These are phyloP conservation scores for Sungouiella blattae DNA, from an alignment of 805 yeast genomes.

Conservation along the genomic window DNA sequence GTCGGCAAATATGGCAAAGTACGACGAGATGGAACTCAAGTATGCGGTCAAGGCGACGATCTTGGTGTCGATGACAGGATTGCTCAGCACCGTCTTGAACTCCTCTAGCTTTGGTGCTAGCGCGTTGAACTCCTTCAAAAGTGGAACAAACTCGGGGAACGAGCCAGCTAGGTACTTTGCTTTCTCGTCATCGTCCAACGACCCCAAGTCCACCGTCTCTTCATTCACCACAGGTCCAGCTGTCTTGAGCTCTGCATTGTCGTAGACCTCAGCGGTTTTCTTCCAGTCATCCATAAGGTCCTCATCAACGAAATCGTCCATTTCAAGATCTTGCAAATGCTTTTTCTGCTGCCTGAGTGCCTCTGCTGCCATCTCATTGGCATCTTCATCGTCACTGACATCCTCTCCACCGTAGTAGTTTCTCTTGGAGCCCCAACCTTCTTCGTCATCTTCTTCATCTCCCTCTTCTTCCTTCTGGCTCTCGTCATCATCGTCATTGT, in stretches of 20 bases:
- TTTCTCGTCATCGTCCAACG: slow-evolving; percentile 51
- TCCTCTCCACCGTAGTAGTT: slow-evolving; percentile 59
- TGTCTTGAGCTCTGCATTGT: slow-evolving; percentile 20
- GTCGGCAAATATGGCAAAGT: slow-evolving; percentile 69
- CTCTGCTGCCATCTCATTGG: slow-evolving; percentile 78
- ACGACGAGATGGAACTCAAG: slow-evolving; percentile 71
- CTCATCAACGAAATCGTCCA: slow-evolving; percentile 62
- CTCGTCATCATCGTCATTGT: slow-evolving; percentile 48
- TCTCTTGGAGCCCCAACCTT: slow-evolving; percentile 44
- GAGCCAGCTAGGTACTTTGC: slow-evolving; percentile 51
- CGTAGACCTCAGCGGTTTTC: slow-evolving; percentile 48
- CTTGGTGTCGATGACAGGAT: slow-evolving; percentile 45
- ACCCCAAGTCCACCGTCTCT: slow-evolving; percentile 13
- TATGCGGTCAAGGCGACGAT: slow-evolving; percentile 73
- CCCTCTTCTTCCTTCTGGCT: slow-evolving; percentile 34
- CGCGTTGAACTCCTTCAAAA: slow-evolving; percentile 55
- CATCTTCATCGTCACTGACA: slow-evolving; percentile 69
- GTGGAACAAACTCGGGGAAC: slow-evolving; percentile 83
- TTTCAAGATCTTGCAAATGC: slow-evolving; percentile 66
- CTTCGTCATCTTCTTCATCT: slow-evolving; percentile 45
- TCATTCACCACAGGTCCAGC: slow-evolving; percentile 12
- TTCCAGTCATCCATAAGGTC: slow-evolving; percentile 80
- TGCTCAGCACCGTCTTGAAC: slow-evolving; percentile 22
- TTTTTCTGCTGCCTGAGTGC: slow-evolving; percentile 80
- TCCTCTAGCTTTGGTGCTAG: slow-evolving; percentile 42